Conservation (phyloP, 352 stramenopile genomes). For the Phytopythium chamaehyphon region DNA sequence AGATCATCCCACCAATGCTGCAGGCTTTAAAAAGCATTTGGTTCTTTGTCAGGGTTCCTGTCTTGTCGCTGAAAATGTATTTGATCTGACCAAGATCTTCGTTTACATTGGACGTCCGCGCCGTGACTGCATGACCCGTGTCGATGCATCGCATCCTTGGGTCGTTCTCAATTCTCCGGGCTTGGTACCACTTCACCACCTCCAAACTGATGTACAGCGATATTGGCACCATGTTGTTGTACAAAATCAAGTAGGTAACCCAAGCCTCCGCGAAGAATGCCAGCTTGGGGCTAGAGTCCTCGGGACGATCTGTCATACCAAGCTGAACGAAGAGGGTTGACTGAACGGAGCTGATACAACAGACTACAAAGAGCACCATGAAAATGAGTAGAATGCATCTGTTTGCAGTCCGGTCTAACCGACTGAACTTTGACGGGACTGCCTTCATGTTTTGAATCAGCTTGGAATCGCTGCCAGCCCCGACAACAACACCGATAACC, state of each 20-base stretch:
- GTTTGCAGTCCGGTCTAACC: conserved; percentile 73
- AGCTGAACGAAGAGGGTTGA: conserved; percentile 29
- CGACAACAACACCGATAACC: conserved; percentile 73
- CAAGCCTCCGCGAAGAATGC: conserved; percentile 55
- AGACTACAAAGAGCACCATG: conserved; percentile 63
- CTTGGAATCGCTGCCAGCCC: conserved; percentile 77
- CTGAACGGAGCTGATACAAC: conserved; percentile 67
- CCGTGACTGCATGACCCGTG: conserved; percentile 68
- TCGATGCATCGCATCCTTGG: conserved; percentile 50
- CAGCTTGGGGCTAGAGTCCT: not conserved
- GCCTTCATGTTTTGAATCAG: conserved; percentile 84
- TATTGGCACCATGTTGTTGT: conserved; percentile 94
- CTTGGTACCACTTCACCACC: conserved; percentile 94
- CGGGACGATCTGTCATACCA: no score
- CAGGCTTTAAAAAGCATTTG: conserved; percentile 97
- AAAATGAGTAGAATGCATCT: conserved; percentile 86
- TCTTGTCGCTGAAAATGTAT: conserved; percentile 99
- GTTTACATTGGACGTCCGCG: conserved; percentile 92
- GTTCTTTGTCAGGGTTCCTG: conserved; percentile 98
- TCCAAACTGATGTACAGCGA: conserved; percentile 98
- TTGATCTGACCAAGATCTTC: conserved; percentile 97
- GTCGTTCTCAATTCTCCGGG: conserved; percentile 89
- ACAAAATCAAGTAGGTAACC: conserved; percentile 82
- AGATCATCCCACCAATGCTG: conserved; percentile 89
- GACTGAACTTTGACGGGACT: conserved; percentile 83